Conservation (phyloP, 257 asterid genomes). For the Anisodus tanguticus region DNA sequence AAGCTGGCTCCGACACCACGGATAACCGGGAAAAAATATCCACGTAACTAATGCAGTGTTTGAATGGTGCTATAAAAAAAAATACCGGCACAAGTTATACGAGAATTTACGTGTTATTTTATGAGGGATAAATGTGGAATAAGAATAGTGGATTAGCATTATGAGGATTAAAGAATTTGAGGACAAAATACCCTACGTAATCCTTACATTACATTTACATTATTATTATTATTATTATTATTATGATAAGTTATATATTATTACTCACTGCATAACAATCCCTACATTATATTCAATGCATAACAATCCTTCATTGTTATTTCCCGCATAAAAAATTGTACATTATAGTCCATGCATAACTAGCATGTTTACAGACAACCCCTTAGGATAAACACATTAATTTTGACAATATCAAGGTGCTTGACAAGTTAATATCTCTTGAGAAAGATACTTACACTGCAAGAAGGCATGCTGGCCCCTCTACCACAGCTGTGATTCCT, state of each 20-base stretch:
- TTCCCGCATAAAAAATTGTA: not conserved
- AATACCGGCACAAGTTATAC: not conserved
- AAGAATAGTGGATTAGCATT: not conserved
- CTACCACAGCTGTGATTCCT: slow-evolving; percentile 77
- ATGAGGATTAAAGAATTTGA: not conserved
- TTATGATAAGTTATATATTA: not conserved
- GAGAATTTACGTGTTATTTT: not conserved
- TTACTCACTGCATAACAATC: not conserved
- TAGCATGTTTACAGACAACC: not conserved
- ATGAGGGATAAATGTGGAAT: not conserved
- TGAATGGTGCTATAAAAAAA: not conserved
- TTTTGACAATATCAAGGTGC: not conserved
- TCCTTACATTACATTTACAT: not conserved
- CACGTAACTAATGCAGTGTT: not conserved
- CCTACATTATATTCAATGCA: not conserved
- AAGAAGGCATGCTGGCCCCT: slow-evolving; percentile 86
- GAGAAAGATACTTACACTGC: slow-evolving; percentile 58
- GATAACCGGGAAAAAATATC: not conserved
- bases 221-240: not conserved
- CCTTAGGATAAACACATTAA: not conserved
- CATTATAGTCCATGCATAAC: not conserved
- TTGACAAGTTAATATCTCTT: not conserved
- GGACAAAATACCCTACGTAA: not conserved
- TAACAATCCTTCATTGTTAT: not conserved
- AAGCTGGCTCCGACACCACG: not conserved